These are phyloP conservation scores for Xylaria polymorpha DNA, from an alignment of 2,329 filamentous ascomycete species.

Conservation along the genomic window DNA sequence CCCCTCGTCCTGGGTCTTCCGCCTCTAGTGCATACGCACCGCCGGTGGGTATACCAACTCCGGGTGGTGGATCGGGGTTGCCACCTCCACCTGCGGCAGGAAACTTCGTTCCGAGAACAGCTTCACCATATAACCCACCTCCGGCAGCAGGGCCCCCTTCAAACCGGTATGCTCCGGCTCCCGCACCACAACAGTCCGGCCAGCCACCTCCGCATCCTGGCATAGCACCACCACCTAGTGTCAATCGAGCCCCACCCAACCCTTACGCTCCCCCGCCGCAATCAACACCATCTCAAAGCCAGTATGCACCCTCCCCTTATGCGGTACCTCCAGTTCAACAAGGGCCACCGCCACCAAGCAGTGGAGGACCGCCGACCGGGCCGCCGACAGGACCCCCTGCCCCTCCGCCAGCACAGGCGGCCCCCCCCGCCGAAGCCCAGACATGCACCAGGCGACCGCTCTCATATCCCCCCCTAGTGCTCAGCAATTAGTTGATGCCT, in stretches of 20 bases:
- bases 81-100: constrained; percentile 62
- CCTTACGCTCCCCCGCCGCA: constrained; percentile 63
- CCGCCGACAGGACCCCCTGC: constrained; percentile 53
- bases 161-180: constrained; percentile 79
- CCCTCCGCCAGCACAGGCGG: constrained; percentile 60
- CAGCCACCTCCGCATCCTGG: constrained; percentile 55
- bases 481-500: constrained; percentile 81
- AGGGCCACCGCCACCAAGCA: constrained; percentile 54
- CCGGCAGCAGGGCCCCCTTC: constrained; percentile 75
- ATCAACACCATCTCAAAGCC: constrained; percentile 59
- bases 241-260: constrained; percentile 56
- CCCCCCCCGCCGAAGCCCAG: constrained; percentile 69
- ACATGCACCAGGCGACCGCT: constrained; percentile 86
- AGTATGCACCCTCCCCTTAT: constrained; percentile 71
- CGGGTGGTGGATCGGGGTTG: constrained; percentile 46
- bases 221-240: constrained; percentile 50
- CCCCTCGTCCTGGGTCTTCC: constrained; percentile 65
- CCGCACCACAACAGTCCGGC: constrained; percentile 64
- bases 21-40: constrained; percentile 74
- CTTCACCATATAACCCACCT: constrained; percentile 88
- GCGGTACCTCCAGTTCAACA: constrained; percentile 56
- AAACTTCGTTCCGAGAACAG: constrained; percentile 71
- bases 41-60: constrained; percentile 58
- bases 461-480: constrained; percentile 86
- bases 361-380: constrained; percentile 52